Evolutionary conservation across 306 rosid species (phyloP).

Genomic region (Lathyrus aphaca): DNA sequence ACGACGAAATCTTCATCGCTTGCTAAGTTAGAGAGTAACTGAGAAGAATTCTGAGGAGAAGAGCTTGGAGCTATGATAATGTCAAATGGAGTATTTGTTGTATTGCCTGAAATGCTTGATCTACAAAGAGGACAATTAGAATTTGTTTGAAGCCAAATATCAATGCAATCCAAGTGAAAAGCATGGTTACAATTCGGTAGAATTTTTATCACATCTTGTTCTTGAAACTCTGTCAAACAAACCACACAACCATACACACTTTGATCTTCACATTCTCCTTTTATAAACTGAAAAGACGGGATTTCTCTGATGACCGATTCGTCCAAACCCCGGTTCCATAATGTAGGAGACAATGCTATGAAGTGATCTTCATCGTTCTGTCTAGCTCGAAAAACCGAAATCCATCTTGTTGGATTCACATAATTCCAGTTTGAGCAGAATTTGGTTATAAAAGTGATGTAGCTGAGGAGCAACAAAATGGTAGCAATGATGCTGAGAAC

Average conservation of each 20-base stretch:
- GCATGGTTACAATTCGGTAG: constrained; percentile 66
- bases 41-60: constrained; percentile 75
- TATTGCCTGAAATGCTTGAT: constrained; percentile 54
- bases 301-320: constrained; percentile 59
- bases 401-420: constrained; percentile 48
- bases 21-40: constrained; percentile 49
- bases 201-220: constrained; percentile 54
- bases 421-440: constrained; percentile 60
- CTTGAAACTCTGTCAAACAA: constrained; percentile 67
- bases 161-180: constrained; percentile 75
- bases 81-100: constrained; percentile 43
- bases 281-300: constrained; percentile 60
- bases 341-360: constrained; percentile 59
- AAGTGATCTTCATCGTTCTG: constrained; percentile 54
- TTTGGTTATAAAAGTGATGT: constrained; percentile 57
- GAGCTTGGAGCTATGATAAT: constrained; percentile 71
- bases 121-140: constrained; percentile 74
- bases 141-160: constrained; percentile 66
- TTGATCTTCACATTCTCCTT: constrained; percentile 38
- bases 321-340: constrained; percentile 61
- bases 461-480: constrained; percentile 56
- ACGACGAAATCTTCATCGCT: constrained; percentile 79
- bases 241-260: constrained; percentile 61
- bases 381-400: constrained; percentile 37
- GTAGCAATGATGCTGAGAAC: constrained; percentile 55